Percentiles rank a stretch among this genome's conserved stretches.
Conservation (phyloP, 139 green algal genomes). For the Picochlorum costavermella region DNA sequence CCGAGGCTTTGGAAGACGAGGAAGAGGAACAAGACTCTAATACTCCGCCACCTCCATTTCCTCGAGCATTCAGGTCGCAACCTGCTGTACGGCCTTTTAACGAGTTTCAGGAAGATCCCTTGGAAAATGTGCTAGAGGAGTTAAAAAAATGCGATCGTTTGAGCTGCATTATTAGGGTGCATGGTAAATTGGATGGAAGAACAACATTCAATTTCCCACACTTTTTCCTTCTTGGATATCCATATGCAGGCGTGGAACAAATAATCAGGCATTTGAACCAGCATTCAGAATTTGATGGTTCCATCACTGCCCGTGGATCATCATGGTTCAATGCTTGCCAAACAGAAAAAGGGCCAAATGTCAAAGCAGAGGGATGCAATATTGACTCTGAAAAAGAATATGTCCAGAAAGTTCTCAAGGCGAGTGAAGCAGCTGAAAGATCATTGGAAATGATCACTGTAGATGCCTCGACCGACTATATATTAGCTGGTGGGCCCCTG, state of each 20-base stretch:
- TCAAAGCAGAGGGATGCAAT: neutral
- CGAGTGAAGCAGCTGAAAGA: neutral
- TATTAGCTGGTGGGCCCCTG: neutral
- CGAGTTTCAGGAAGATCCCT: neutral
- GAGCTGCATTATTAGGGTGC: conserved; percentile 8
- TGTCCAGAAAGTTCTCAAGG: conserved; percentile 1
- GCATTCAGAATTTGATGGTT: conserved; percentile 1
- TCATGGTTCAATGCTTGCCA: conserved; percentile 11
- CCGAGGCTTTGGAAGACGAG: neutral
- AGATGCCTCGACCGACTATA: conserved; percentile 5
- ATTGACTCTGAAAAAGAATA: neutral
- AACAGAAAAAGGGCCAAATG: neutral
- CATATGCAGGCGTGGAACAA: neutral
- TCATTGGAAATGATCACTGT: conserved; percentile 9
- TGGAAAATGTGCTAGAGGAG: conserved; percentile 1
- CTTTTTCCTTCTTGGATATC: conserved; percentile 8
- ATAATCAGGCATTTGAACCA: neutral
- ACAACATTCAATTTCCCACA: conserved; percentile 11
- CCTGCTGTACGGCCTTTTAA: neutral
- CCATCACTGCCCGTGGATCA: neutral
- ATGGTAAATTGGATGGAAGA: neutral
- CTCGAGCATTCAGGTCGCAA: neutral
- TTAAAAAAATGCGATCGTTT: conserved; percentile 1
- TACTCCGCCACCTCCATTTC: neutral
- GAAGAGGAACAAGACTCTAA: neutral